These are phyloP conservation scores for Xerocomus minutiporus DNA, from an alignment of 1,284 basidiomycete species.

Conservation along the genomic window DNA sequence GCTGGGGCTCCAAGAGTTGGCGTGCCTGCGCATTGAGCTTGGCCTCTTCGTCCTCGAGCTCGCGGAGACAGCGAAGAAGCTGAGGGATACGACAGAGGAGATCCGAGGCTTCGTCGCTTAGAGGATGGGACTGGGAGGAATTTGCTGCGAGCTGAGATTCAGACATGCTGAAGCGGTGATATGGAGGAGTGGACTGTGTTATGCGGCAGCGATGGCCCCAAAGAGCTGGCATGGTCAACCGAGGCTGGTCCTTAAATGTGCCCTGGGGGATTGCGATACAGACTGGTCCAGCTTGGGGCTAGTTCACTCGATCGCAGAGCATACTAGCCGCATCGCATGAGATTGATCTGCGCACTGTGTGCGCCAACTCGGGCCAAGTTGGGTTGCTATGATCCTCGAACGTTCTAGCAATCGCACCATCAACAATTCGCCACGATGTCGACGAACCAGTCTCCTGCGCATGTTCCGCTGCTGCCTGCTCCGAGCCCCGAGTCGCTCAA, in stretches of 20 bases:
- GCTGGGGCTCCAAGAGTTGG: conserved; percentile 5
- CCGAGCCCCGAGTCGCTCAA: conserved; percentile 7
- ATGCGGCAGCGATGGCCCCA: background rate
- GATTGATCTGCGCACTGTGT: background rate
- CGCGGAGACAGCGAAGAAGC: conserved; percentile 19
- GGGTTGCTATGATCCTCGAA: background rate
- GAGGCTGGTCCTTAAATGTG: conserved; percentile 12
- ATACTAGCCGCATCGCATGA: too few relatives aligned
- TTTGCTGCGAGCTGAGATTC: background rate
- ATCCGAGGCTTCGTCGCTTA: conserved; percentile 14
- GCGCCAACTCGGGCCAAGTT: too few relatives aligned
- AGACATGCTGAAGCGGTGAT: conserved; percentile 9
- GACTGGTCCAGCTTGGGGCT: conserved; percentile 4
- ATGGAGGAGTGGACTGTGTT: background rate
- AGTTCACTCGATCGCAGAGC: too few relatives aligned
- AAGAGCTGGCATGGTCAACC: background rate
- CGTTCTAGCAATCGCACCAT: too few relatives aligned
- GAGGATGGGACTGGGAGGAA: background rate
- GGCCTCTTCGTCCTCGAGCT: conserved; percentile 24
- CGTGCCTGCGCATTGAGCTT: conserved; percentile 18
- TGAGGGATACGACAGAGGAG: conserved; percentile 17
- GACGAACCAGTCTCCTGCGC: background rate
- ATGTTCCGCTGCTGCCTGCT: conserved; percentile 10
- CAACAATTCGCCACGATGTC: background rate
- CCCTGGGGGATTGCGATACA: conserved; percentile 14